Evolutionary conservation across 225 moss, liverwort and hornwort genomes (phyloP).

Genomic region (Sphagnum tenellum): DNA sequence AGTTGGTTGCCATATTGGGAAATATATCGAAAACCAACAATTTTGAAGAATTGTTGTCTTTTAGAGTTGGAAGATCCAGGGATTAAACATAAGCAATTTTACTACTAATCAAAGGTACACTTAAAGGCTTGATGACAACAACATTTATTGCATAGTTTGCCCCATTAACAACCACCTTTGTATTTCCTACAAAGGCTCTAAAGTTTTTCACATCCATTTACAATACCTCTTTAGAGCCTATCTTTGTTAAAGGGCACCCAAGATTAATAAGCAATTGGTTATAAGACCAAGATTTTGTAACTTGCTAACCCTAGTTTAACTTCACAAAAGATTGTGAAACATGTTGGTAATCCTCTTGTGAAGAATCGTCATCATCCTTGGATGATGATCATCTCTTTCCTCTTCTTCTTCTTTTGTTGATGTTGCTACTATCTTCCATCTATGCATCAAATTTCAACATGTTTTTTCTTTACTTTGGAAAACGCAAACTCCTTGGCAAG

Average conservation of each 20-base stretch:
- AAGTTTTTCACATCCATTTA: conserved; percentile 74
- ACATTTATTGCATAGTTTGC: conserved; percentile 41
- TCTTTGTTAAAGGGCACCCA: conserved; percentile 37
- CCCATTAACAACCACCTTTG: conserved; percentile 52
- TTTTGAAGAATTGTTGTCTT: conserved; percentile 33
- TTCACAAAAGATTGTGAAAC: too few species aligned
- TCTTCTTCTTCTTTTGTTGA: too few species aligned
- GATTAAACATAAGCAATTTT: conserved; percentile 13
- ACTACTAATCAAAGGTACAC: conserved; percentile 19
- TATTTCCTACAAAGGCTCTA: conserved; percentile 57
- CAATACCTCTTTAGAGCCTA: conserved; percentile 31
- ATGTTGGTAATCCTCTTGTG: too few species aligned
- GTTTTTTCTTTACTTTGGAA: too few species aligned
- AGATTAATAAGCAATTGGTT: conserved; percentile 74
- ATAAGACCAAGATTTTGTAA: conserved; percentile 59
- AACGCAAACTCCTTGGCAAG: too few species aligned
- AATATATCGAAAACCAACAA: conserved; percentile 17
- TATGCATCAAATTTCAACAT: too few species aligned
- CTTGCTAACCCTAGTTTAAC: conserved; percentile 63
- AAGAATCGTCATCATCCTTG: too few species aligned
- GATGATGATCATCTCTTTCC: too few species aligned
- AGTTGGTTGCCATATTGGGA: conserved; percentile 24
- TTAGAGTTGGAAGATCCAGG: conserved; percentile 23
- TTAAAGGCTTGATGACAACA: conserved; percentile 21
- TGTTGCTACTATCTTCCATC: too few species aligned